These are phyloP conservation scores for Cronartium quercuum DNA, from an alignment of 1,284 basidiomycete genomes.

Conservation along the genomic window DNA sequence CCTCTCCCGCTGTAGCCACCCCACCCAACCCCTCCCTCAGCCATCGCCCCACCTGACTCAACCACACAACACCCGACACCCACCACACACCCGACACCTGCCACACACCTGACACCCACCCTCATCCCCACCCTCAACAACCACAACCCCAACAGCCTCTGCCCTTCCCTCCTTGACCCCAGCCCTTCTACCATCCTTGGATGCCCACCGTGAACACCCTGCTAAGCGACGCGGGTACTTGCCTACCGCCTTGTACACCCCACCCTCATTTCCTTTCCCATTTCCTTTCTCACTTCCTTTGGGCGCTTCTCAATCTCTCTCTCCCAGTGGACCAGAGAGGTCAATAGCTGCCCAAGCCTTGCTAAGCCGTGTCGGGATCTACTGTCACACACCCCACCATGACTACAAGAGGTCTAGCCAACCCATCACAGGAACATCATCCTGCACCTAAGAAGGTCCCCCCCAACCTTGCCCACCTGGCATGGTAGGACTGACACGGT, in stretches of 20 bases:
- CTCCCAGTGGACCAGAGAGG: neutral
- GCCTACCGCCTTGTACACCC: neutral
- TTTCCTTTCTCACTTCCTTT: neutral
- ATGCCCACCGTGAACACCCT: too few species aligned
- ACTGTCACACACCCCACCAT: neutral
- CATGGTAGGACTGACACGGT: neutral
- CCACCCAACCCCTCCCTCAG: neutral
- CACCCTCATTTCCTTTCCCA: neutral
- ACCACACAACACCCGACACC: too few species aligned
- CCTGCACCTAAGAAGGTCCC: neutral
- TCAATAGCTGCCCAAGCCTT: neutral
- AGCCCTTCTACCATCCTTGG: too few species aligned
- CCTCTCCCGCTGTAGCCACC: neutral
- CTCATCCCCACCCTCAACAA: too few species aligned
- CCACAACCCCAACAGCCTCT: too few species aligned
- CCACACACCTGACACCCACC: too few species aligned
- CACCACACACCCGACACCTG: too few species aligned
- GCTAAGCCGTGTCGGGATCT: neutral
- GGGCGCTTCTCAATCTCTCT: too few species aligned
- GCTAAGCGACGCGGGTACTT: too few species aligned
- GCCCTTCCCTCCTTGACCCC: too few species aligned
- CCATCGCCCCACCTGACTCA: neutral
- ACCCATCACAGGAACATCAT: neutral
- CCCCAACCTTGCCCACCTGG: neutral
- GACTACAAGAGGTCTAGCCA: neutral